A percentile compares a stretch with the other conserved stretches of the same genome.
Evolutionary conservation across 306 rosid species (phyloP).

Genomic region (Canavalia ensiformis): DNA sequence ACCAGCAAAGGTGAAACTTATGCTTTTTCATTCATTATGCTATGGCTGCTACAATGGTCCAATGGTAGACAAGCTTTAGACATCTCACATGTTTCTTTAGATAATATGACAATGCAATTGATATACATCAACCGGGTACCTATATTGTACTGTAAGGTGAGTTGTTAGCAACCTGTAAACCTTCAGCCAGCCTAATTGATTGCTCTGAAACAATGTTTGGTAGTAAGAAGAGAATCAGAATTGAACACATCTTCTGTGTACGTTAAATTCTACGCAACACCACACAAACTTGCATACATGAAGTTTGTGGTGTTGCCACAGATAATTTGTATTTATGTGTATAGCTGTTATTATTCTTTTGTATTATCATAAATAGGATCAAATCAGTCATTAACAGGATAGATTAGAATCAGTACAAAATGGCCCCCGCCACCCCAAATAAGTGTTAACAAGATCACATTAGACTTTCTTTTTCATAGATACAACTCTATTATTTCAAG

Average conservation of each 20-base stretch:
- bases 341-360: no score
- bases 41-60: constrained; percentile 2
- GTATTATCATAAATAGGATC: no score
- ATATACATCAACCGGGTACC: neutral
- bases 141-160: neutral
- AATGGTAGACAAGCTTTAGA: constrained; percentile 44
- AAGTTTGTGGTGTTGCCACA: neutral
- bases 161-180: neutral
- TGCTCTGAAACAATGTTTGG: neutral
- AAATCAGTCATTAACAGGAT: no score
- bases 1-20: neutral
- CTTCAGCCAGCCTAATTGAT: neutral
- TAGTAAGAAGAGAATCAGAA: neutral
- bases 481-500: neutral
- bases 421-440: neutral
- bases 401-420: no score
- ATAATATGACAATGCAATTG: neutral
- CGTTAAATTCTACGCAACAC: constrained; percentile 6
- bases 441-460: neutral
- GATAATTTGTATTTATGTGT: no score
- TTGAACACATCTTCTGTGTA: neutral
- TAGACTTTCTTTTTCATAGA: constrained; percentile 6
- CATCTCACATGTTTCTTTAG: constrained; percentile 8
- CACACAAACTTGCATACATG: neutral
- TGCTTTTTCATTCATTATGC: constrained; percentile 12